phyloP scores from a whole-genome alignment of 2,329 filamentous ascomycete species.

The Fusarium sp. region DNA sequence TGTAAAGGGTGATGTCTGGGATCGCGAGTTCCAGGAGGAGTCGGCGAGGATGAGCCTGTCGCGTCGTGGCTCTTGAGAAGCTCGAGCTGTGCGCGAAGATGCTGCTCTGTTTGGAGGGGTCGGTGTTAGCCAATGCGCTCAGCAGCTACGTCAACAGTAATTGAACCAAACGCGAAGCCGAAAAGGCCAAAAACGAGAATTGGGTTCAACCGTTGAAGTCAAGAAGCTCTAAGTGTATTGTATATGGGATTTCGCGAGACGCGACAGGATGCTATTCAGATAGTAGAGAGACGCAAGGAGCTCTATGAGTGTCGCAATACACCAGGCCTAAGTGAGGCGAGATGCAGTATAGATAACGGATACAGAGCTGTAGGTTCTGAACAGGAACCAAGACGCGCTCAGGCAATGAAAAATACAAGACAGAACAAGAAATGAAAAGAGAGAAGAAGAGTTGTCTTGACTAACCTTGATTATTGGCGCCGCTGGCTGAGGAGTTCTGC shows the following conservation, averaged over 20 bases:
- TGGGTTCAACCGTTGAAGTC: constrained; percentile 19
- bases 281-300: constrained; percentile 35
- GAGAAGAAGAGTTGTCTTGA: constrained; percentile 41
- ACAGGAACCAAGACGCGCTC: constrained; percentile 25
- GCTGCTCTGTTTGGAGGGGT: constrained; percentile 54
- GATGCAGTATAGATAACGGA: constrained; percentile 23
- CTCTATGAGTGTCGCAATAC: constrained; percentile 41
- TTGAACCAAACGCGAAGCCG: constrained; percentile 29
- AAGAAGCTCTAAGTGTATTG: constrained; percentile 28
- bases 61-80: constrained; percentile 58
- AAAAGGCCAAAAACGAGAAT: constrained; percentile 26
- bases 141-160: constrained; percentile 36
- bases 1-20: constrained; percentile 49
- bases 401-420: constrained; percentile 30
- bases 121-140: constrained; percentile 45
- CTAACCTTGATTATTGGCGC: constrained; percentile 53
- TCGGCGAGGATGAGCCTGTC: constrained; percentile 51
- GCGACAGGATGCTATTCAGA: constrained; percentile 46
- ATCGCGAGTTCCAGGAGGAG: constrained; percentile 49
- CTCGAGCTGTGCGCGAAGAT: constrained; percentile 61
- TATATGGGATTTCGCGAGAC: constrained; percentile 37
- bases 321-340: constrained; percentile 15
- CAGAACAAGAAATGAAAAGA: constrained; percentile 27
- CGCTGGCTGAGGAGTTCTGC: constrained; percentile 52
- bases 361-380: constrained; percentile 21